phyloP scores from a whole-genome alignment of 2,329 filamentous ascomycete species.

The Cladosporium velox region DNA sequence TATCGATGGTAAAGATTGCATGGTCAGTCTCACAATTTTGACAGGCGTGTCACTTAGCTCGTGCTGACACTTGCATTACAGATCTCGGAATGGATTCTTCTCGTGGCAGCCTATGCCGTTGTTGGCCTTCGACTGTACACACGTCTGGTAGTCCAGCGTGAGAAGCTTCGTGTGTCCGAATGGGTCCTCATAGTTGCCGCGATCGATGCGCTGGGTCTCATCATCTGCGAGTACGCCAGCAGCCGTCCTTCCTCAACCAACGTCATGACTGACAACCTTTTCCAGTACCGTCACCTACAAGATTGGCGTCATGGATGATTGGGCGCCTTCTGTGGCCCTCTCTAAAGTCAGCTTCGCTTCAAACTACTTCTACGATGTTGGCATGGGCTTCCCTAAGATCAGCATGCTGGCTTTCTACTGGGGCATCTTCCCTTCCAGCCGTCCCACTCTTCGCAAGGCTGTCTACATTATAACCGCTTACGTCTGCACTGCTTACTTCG shows the following conservation, averaged over 20 bases:
- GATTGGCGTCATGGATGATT: constrained; percentile 38
- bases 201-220: constrained; percentile 37
- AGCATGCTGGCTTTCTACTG: constrained; percentile 44
- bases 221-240: constrained; percentile 37
- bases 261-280: neutral
- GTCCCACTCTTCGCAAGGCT: constrained; percentile 33
- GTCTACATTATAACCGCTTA: constrained; percentile 39
- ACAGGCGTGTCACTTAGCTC: constrained; percentile 34
- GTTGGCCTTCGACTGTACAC: constrained; percentile 49
- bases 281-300: constrained; percentile 36
- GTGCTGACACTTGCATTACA: constrained; percentile 34
- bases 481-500: constrained; percentile 33
- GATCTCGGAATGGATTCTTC: constrained; percentile 62
- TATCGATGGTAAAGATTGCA: constrained; percentile 22
- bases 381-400: constrained; percentile 42
- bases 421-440: constrained; percentile 38
- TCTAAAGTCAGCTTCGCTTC: constrained; percentile 43
- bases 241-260: neutral
- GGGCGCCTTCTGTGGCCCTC: constrained; percentile 34
- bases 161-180: constrained; percentile 37
- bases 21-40: constrained; percentile 14
- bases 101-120: constrained; percentile 69
- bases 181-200: constrained; percentile 36
- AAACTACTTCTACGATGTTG: constrained; percentile 43
- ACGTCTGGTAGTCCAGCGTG: constrained; percentile 36